Evolutionary conservation across 2,329 filamentous ascomycete species (phyloP).

Genomic region (Fusarium citri): DNA sequence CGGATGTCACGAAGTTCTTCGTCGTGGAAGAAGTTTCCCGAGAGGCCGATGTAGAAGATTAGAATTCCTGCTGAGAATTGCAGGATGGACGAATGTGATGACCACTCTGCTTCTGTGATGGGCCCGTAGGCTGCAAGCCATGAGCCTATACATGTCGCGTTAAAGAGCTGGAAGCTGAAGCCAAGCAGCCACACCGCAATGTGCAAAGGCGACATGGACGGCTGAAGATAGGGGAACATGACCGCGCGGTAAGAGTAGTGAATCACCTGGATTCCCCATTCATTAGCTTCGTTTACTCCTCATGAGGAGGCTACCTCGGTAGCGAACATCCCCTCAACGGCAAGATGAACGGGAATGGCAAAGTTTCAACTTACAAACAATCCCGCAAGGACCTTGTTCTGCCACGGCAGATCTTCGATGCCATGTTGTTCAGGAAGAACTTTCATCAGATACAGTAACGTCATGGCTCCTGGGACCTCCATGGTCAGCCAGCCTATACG

Average conservation of each 20-base stretch:
- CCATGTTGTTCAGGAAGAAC: conserved; percentile 71
- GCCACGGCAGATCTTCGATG: conserved; percentile 74
- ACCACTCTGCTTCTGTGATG: conserved; percentile 66
- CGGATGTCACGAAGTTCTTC: conserved; percentile 90
- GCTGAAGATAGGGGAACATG: conserved; percentile 83
- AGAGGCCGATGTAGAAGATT: conserved; percentile 80
- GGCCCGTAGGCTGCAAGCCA: conserved; percentile 88
- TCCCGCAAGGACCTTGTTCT: conserved; percentile 79
- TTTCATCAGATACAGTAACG: conserved; percentile 82
- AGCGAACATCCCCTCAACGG: conserved; percentile 29
- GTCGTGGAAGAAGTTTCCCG: conserved; percentile 89
- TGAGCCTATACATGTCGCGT: conserved; percentile 80
- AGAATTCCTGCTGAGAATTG: conserved; percentile 74
- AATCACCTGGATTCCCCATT: conserved; percentile 63
- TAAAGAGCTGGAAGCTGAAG: conserved; percentile 80
- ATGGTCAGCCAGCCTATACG: conserved; percentile 88
- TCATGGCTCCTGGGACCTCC: conserved; percentile 83
- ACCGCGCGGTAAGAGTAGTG: conserved; percentile 94
- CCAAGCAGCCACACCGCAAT: conserved; percentile 73
- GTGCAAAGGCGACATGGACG: conserved; percentile 93
- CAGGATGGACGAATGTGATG: conserved; percentile 50
- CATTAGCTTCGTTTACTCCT: conserved; percentile 13
- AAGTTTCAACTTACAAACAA: conserved; percentile 65
- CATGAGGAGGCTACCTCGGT: conserved; percentile 13
- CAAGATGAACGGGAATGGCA: conserved; percentile 14